Percentiles rank a stretch among this genome's conserved stretches.
These are phyloP conservation scores for Moniliella sp. DNA, from an alignment of 1,284 basidiomycete genomes.

Conservation along the genomic window DNA sequence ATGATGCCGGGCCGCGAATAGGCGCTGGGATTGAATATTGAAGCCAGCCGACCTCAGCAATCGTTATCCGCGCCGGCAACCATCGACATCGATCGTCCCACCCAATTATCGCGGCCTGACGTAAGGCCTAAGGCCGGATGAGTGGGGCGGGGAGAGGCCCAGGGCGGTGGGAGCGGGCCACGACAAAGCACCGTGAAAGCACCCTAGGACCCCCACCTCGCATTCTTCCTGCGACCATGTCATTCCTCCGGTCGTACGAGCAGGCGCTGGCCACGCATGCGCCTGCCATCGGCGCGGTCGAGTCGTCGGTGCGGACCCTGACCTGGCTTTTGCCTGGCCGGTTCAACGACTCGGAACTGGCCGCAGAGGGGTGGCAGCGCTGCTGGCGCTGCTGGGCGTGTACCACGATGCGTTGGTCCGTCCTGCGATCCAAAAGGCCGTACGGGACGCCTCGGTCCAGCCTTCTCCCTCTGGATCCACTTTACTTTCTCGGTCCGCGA, in stretches of 20 bases:
- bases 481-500: neutral
- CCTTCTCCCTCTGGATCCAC: neutral
- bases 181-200: no score
- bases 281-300: conserved; percentile 49
- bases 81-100: no score
- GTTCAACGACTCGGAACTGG: conserved; percentile 80
- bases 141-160: no score
- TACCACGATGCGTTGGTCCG: conserved; percentile 36
- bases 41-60: no score
- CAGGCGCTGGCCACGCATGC: conserved; percentile 24
- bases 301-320: conserved; percentile 64
- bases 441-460: neutral
- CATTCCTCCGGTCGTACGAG: conserved; percentile 23
- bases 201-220: no score
- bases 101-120: no score
- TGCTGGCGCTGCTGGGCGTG: conserved; percentile 35
- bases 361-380: conserved; percentile 18
- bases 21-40: no score
- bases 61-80: no score
- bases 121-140: no score
- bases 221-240: conserved; percentile 15
- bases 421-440: neutral
- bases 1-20: no score
- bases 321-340: conserved; percentile 85
- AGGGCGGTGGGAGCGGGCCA: no score